A percentile compares a stretch with the other conserved stretches of the same genome.
phyloP scores from a whole-genome alignment of 2,329 filamentous ascomycete genomes.

The Fusarium caatingaense region DNA sequence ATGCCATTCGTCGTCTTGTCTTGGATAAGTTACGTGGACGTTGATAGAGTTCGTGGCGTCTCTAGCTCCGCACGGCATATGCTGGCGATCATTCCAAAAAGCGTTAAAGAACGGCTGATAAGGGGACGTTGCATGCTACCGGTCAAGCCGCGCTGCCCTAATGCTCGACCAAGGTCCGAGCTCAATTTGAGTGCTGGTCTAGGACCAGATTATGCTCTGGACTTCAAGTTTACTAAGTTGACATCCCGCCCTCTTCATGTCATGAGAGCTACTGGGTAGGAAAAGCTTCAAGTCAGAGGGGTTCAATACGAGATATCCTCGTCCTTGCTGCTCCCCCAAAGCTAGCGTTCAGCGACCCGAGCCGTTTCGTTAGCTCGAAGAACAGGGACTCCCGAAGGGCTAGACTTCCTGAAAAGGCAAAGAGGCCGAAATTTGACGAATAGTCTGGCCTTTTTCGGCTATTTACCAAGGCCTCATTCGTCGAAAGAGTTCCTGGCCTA shows the following conservation, averaged over 20 bases:
- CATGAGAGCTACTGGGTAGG: background rate
- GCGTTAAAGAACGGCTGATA: background rate
- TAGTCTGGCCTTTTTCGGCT: background rate
- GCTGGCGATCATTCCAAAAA: background rate
- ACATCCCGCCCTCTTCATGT: background rate
- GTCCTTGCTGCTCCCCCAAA: background rate
- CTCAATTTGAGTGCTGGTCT: background rate
- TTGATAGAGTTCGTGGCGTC: slow-evolving; percentile 18
- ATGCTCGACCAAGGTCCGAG: background rate
- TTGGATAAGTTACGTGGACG: background rate
- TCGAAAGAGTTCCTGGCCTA: background rate
- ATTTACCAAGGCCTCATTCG: background rate
- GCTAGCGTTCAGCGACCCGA: slow-evolving; percentile 37
- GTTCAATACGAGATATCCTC: background rate
- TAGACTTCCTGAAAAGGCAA: background rate
- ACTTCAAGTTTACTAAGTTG: background rate
- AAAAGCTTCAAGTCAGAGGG: background rate
- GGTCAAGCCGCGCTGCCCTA: background rate
- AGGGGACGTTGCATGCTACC: background rate
- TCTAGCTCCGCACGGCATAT: slow-evolving; percentile 2
- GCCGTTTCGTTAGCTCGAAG: slow-evolving; percentile 21
- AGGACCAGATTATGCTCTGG: background rate
- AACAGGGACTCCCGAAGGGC: background rate
- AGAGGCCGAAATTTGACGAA: background rate
- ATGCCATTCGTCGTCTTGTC: background rate